Evolutionary conservation across 345 rosid genomes (phyloP), one percentile per base, ranked within the genome.

Genomic region (Durio zibethinus): DNA sequence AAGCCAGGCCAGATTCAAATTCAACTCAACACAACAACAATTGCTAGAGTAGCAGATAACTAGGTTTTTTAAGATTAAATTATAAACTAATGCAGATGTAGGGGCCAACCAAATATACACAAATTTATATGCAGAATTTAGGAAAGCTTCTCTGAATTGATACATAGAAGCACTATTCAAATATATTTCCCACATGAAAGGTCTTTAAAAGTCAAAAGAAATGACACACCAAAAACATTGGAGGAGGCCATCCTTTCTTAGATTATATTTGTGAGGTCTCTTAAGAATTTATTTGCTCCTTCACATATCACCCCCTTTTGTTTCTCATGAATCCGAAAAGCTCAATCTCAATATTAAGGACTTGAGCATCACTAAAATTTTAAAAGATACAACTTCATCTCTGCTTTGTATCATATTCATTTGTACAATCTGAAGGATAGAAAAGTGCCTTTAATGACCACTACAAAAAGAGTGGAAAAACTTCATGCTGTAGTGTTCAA

Each of bases 321-420:
- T 4, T 52, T 20, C 56, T 20, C 56, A 5, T 52, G 23, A 18
- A 5, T 5, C 21, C 1, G 23, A 52, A 52, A 18, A 18, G 23
- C 2, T 52, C 56, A 52, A 23, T 6, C 56, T 6, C 56, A 20
- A 52, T 52, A 52, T 52, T 20, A 52, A 18, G 56, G 23, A 52
- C 2, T 52, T 90, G 87, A 70, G 56, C 56, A 18, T 52, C 21
- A 52, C 6, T 52, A 5, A 16, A 50, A 50, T 50, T 50, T 20
- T 8, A 5, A 20, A 52, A 5, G 56, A 52, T n/a, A n/a, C 23
- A 52, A 52, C 4, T 52, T 52, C 56, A 52, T 18, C 23, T 52
- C 56, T 20, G 56, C 21, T 48, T 48, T 4, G n/a, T 1, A 50
- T 14, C 53, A 20, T 7, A 53, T n/a, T n/a, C 2, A 54, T 21